These are phyloP conservation scores for Candida berthetii DNA, from an alignment of 805 yeast species.

Conservation along the genomic window DNA sequence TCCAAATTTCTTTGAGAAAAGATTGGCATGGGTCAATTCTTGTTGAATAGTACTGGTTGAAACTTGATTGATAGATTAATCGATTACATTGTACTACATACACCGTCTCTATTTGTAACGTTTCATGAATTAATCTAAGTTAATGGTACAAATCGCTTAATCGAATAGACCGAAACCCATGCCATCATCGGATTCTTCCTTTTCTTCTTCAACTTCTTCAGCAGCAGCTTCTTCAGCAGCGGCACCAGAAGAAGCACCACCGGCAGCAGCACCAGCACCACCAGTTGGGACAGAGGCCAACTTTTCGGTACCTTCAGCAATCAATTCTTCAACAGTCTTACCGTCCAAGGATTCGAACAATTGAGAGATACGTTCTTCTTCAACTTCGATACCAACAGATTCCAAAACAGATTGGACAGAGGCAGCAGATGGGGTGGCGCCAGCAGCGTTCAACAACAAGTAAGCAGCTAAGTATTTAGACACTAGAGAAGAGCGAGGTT, in stretches of 20 bases:
- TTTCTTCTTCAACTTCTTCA: slow-evolving; percentile 66
- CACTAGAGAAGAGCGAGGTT: no score
- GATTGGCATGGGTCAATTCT: no score
- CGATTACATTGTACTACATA: no score
- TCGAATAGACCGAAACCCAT: slow-evolving; percentile 99
- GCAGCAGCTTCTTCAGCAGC: slow-evolving; percentile 68
- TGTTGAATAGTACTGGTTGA: no score
- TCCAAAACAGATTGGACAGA: slow-evolving; percentile 85
- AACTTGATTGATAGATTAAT: no score
- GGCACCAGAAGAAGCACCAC: slow-evolving; percentile 66
- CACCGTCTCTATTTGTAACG: no score
- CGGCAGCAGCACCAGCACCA: slow-evolving; percentile 88
- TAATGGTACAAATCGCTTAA: slow-evolving; percentile 37
- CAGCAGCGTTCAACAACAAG: slow-evolving; percentile 96
- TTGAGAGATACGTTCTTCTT: slow-evolving; percentile 76
- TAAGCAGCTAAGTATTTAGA: slow-evolving; percentile 99
- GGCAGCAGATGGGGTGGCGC: slow-evolving; percentile 90
- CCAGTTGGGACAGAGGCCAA: slow-evolving; percentile 97
- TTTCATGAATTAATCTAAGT: no score
- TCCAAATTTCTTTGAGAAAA: no score
- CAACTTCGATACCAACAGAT: slow-evolving; percentile 95
- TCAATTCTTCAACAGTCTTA: slow-evolving; percentile 83
- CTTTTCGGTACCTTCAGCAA: slow-evolving; percentile 93
- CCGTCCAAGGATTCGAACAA: slow-evolving; percentile 88
- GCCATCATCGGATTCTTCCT: slow-evolving; percentile 60